phyloP scores from a whole-genome alignment of 176 grass and related monocot species.

The Triticum monococcum region DNA sequence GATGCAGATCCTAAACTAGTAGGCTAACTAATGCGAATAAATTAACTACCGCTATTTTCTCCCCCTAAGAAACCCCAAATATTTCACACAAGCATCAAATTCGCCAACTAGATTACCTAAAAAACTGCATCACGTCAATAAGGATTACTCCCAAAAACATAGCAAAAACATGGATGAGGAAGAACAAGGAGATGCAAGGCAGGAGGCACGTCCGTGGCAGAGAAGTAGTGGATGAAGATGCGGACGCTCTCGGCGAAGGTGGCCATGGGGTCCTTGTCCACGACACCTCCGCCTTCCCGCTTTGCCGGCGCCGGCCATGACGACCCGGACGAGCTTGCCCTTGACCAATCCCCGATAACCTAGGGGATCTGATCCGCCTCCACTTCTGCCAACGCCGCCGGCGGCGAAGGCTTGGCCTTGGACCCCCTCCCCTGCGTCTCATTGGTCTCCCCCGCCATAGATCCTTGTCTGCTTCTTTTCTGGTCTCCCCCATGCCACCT shows the following conservation, averaged over 20 bases:
- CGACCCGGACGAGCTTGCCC: slow-evolving; percentile 60
- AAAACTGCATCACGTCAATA: neutral
- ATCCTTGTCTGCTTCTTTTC: neutral
- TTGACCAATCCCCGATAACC: slow-evolving; percentile 71
- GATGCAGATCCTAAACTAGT: neutral
- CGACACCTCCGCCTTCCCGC: slow-evolving; percentile 34
- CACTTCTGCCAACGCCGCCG: slow-evolving; percentile 25
- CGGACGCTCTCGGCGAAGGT: slow-evolving; percentile 74
- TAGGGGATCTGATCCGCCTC: slow-evolving; percentile 69
- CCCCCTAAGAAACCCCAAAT: too few species aligned
- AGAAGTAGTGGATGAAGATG: slow-evolving; percentile 98
- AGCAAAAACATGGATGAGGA: neutral
- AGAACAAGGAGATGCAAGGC: neutral
- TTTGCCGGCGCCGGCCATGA: slow-evolving; percentile 24
- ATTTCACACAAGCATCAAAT: neutral
- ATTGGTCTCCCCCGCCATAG: slow-evolving; percentile 40
- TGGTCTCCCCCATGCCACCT: too few species aligned
- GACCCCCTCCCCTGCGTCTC: neutral
- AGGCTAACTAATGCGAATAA: neutral
- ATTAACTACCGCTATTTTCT: neutral
- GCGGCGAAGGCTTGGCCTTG: neutral
- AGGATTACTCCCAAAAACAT: neutral
- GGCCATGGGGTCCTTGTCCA: slow-evolving; percentile 66
- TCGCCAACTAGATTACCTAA: neutral
- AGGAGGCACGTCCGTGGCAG: slow-evolving; percentile 47